Conservation (phyloP, 2,329 filamentous ascomycete species). For the Fusarium mangiferae region DNA sequence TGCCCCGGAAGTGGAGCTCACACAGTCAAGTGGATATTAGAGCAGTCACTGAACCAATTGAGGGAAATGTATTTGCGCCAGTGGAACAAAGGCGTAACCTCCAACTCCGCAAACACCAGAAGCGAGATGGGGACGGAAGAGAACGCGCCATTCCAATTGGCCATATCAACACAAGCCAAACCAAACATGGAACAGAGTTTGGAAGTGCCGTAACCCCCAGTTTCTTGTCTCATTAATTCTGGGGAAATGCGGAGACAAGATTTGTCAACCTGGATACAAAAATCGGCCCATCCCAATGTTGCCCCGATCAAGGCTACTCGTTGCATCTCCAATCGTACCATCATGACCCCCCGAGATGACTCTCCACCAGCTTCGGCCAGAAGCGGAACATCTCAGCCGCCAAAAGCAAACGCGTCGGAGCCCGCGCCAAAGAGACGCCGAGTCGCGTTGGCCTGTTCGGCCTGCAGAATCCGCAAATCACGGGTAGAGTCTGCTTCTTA, state of each 20-base stretch:
- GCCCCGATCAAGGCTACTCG: background rate
- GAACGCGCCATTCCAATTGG: background rate
- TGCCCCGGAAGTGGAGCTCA: background rate
- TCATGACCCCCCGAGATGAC: background rate
- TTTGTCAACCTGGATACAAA: background rate
- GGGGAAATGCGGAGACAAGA: background rate
- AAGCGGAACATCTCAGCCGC: background rate
- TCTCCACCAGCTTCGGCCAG: background rate
- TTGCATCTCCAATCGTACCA: background rate
- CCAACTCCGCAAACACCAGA: background rate
- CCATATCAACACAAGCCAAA: background rate
- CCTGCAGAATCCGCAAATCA: conserved; percentile 13
- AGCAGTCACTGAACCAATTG: background rate
- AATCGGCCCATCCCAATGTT: conserved; percentile 11
- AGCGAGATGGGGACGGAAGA: background rate
- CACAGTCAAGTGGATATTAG: background rate
- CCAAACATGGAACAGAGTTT: background rate
- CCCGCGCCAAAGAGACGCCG: background rate
- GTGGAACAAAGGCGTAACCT: background rate
- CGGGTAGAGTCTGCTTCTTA: background rate
- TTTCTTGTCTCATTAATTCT: background rate
- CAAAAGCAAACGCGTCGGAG: background rate
- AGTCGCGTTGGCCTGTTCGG: conserved; percentile 1
- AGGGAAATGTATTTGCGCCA: background rate
- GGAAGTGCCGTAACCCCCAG: background rate